Conservation (phyloP, 2,329 filamentous ascomycete species). For the Diaporthe batatas region DNA sequence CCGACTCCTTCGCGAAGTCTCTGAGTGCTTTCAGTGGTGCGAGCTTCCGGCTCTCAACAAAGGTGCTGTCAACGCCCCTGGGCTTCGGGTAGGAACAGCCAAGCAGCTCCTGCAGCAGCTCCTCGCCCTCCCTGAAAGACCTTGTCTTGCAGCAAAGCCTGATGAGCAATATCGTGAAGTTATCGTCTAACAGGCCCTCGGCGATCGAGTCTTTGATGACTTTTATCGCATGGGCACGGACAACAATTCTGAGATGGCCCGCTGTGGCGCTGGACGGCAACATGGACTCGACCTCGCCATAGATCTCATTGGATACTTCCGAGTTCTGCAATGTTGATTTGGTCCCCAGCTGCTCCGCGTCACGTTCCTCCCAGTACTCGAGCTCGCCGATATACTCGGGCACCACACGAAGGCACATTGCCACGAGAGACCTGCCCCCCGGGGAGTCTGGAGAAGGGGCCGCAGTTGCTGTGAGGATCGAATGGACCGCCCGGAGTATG, state of each 20-base stretch:
- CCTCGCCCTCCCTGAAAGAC: slow-evolving; percentile 56
- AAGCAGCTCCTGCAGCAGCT: slow-evolving; percentile 54
- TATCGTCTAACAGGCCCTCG: slow-evolving; percentile 57
- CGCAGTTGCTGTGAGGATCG: slow-evolving; percentile 58
- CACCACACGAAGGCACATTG: slow-evolving; percentile 63
- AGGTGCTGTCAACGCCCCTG: slow-evolving; percentile 49
- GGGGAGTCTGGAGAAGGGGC: slow-evolving; percentile 9
- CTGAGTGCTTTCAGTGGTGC: slow-evolving; percentile 52
- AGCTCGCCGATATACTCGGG: slow-evolving; percentile 62
- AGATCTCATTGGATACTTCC: slow-evolving; percentile 59
- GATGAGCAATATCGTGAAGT: slow-evolving; percentile 57
- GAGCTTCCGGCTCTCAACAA: slow-evolving; percentile 47
- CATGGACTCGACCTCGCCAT: slow-evolving; percentile 62
- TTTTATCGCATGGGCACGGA: slow-evolving; percentile 61
- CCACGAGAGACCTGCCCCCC: slow-evolving; percentile 57
- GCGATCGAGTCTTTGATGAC: slow-evolving; percentile 58
- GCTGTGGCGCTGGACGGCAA: slow-evolving; percentile 58
- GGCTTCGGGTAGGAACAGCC: slow-evolving; percentile 54
- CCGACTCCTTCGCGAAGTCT: slow-evolving; percentile 51
- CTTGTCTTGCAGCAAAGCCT: slow-evolving; percentile 55
- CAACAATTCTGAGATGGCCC: slow-evolving; percentile 59
- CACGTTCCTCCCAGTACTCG: slow-evolving; percentile 56
- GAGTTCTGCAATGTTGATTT: slow-evolving; percentile 52
- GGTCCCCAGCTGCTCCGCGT: slow-evolving; percentile 55
- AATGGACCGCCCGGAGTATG: slow-evolving; percentile 59